phyloP scores from a whole-genome alignment of 1,284 basidiomycete genomes.

The Cerioporus squamosus region DNA sequence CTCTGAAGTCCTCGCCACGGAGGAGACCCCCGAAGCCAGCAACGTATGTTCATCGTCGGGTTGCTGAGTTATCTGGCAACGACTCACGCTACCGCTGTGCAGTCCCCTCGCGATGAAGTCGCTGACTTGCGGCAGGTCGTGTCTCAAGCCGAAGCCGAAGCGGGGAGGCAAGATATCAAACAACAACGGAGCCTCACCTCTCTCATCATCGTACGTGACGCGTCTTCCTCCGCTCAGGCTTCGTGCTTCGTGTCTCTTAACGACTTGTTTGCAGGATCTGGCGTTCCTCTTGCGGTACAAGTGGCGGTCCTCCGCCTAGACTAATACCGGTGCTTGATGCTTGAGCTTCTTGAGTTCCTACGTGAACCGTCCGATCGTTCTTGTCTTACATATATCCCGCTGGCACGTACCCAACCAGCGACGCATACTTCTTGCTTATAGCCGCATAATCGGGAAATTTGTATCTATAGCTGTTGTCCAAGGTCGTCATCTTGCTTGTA shows the following conservation, averaged over 20 bases:
- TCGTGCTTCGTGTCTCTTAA: conserved; percentile 5
- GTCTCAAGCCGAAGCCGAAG: background rate
- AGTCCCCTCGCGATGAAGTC: background rate
- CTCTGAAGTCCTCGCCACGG: background rate
- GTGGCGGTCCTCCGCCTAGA: background rate
- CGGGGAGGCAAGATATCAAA: conserved; percentile 2
- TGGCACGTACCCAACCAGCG: too few species aligned
- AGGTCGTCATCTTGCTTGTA: background rate
- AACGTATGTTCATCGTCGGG: background rate
- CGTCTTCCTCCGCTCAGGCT: background rate
- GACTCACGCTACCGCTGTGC: background rate
- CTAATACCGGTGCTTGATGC: too few species aligned
- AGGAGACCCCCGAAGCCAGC: background rate
- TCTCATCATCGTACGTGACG: conserved; percentile 21
- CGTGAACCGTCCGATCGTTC: too few species aligned
- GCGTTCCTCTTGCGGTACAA: conserved; percentile 5
- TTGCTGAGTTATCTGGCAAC: background rate
- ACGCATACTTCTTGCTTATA: too few species aligned
- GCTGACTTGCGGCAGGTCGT: conserved; percentile 10
- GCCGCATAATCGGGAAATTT: too few species aligned
- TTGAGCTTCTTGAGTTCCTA: too few species aligned
- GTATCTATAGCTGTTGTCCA: too few species aligned
- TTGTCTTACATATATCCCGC: too few species aligned
- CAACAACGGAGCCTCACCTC: conserved; percentile 18
- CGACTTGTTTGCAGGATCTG: conserved; percentile 12